Base-by-base conservation (phyloP, 116 monocot species). In the Papilionanthe hybrid region DNA sequence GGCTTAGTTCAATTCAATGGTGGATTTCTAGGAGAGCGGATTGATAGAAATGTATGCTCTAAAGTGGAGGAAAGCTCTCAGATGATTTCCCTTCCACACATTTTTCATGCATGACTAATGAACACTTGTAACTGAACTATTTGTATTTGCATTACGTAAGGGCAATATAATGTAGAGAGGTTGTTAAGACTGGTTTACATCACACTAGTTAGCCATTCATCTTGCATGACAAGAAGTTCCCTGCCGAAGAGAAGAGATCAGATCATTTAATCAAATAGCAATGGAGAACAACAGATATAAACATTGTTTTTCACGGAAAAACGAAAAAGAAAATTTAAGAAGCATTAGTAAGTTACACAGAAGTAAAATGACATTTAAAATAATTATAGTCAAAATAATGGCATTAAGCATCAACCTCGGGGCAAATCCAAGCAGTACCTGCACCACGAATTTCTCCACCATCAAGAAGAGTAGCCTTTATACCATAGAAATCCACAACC, bases 361-460 rank as follows among this genome's bases (percentile, higher is more conserved):
- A 44, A 73, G 22, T 20, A n/a, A 20, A 73, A 9, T 42, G 42
- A 1, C 73, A 73, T 73, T 42, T 44, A 42, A 73, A 43, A 42
- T 3, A 12, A 15, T 32, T 32, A 32, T 32, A 32, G n/a, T 28
- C 29, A 28, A 75, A 48, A 48, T 9, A 60, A 75, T 63, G 56
- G 10, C 19, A 44, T 63, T 25, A 65, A 45, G 43, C 66, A 48
- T 32, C 27, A 78, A 99, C 99, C 95, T 99, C 99, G 55, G 93
- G 92, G 72, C 99, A 99, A 86, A 99, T 88, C 99, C 99, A 99
- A 44, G 87, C 95, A 89, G 89, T 99, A 80, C 99, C 99, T 84
- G 99, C 99, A 41, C 99, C 99, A 80, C 99, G 89, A 85, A 99
- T 94, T 90, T 99, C 99, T 77, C 99, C 99, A 72, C 93, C 99